phyloP scores from a whole-genome alignment of 2,329 filamentous ascomycete genomes.

The Xylariaceae sp. region DNA sequence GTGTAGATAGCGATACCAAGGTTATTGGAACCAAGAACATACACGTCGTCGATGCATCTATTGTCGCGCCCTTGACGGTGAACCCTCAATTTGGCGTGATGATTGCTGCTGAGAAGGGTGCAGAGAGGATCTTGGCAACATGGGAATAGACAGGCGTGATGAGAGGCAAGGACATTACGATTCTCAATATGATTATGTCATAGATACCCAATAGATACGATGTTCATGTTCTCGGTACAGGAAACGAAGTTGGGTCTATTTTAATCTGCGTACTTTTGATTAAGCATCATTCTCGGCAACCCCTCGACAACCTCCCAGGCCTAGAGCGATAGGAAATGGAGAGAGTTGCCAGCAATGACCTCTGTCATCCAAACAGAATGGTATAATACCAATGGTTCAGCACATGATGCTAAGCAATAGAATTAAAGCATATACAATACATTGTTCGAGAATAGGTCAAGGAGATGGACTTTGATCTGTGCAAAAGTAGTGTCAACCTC shows the following conservation, averaged over 20 bases:
- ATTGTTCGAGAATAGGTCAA: neutral
- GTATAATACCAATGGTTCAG: neutral
- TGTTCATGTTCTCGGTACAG: no score
- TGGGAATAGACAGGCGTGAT: constrained; percentile 5
- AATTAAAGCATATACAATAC: neutral
- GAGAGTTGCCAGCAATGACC: no score
- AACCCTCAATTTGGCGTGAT: constrained; percentile 53
- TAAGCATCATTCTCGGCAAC: no score
- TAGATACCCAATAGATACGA: no score
- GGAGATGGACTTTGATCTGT: neutral
- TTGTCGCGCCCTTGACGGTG: constrained; percentile 45
- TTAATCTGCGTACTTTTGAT: no score
- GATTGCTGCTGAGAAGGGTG: constrained; percentile 47
- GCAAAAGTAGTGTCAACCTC: neutral
- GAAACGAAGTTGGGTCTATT: no score
- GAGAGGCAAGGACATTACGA: no score
- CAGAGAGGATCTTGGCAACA: constrained; percentile 39
- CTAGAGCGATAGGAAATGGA: no score
- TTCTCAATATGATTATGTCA: no score
- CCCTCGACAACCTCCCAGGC: no score
- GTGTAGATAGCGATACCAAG: constrained; percentile 42
- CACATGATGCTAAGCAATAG: neutral
- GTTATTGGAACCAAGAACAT: constrained; percentile 47
- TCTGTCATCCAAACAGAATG: no score
- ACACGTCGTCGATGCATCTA: constrained; percentile 47